Evolutionary conservation across 78 protist genomes (phyloP).

Genomic region (Bigelowiella natans): DNA sequence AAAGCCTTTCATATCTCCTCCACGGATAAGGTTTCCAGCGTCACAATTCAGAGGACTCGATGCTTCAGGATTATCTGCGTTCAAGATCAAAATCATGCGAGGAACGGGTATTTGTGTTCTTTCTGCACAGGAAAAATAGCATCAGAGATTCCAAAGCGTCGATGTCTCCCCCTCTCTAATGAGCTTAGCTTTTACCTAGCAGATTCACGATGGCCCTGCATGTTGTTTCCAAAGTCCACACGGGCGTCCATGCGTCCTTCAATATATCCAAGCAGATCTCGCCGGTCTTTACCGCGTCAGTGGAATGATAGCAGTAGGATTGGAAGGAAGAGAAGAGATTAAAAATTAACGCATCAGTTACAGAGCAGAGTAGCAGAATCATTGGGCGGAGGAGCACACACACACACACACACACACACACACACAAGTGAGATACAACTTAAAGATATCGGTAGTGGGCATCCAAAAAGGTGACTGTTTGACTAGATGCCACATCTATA

Average conservation of each 20-base stretch:
- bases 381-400: too few relatives aligned
- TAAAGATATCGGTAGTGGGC: too few relatives aligned
- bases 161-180: not conserved
- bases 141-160: not conserved
- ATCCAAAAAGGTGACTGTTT: too few relatives aligned
- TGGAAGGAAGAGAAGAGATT: too few relatives aligned
- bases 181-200: not conserved
- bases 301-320: too few relatives aligned
- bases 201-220: not conserved
- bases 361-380: too few relatives aligned
- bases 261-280: conserved; percentile 30
- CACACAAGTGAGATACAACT: too few relatives aligned
- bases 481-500: too few relatives aligned
- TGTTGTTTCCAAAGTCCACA: conserved; percentile 8
- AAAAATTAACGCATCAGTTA: too few relatives aligned
- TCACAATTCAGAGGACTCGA: conserved; percentile 12
- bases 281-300: too few relatives aligned
- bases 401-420: too few relatives aligned
- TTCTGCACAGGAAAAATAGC: not conserved
- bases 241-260: conserved; percentile 20
- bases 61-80: not conserved
- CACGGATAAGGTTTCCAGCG: not conserved
- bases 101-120: not conserved
- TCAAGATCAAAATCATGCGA: not conserved
- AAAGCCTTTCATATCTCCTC: not conserved